Conservation (phyloP, 345 rosid species). For the Brassica cretica region DNA sequence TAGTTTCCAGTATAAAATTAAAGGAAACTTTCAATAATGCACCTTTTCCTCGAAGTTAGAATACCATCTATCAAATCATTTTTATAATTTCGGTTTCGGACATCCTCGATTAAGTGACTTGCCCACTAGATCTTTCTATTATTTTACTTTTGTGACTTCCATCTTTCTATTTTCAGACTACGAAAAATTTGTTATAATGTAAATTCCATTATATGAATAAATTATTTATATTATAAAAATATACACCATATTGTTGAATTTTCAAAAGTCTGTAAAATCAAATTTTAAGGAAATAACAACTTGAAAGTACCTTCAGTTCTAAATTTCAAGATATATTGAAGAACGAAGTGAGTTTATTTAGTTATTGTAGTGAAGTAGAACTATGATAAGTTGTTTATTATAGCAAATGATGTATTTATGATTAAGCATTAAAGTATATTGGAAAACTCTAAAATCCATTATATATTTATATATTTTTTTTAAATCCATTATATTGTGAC, state of each 20-base stretch:
- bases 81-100: background rate
- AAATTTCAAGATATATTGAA: background rate
- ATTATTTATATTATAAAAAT: background rate
- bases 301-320: background rate
- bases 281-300: background rate
- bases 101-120: background rate
- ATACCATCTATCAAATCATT: slow-evolving; percentile 15
- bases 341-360: background rate
- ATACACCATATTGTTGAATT: background rate
- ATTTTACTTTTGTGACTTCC: background rate
- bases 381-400: background rate
- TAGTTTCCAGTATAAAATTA: background rate
- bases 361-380: background rate
- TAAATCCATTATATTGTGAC: background rate
- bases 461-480: too few species aligned
- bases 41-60: background rate
- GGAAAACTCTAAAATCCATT: background rate
- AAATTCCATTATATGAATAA: background rate
- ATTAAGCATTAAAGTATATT: background rate
- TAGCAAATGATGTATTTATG: background rate
- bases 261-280: background rate
- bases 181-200: background rate
- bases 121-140: background rate
- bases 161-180: background rate
- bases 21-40: background rate